Evolutionary conservation across 1,284 basidiomycete genomes (phyloP), one percentile per base, ranked within the genome.

Genomic region (Veloporphyrellus conicus): DNA sequence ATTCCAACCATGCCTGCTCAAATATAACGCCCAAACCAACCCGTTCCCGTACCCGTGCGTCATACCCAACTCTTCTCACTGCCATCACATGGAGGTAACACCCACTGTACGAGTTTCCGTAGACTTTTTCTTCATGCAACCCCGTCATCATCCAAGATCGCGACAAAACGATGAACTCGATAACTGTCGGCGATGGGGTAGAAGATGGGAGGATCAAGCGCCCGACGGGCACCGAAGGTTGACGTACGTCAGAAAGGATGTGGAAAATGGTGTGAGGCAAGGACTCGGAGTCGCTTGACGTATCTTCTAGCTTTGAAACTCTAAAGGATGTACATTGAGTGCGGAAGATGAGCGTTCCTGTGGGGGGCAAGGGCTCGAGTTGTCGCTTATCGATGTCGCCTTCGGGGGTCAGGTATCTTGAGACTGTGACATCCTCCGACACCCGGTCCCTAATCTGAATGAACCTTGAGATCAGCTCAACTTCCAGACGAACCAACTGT

Each of bases 61-160:
- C 43, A 1, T 43, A 25, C 1, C 10, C 36, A 8, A 16, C 43
- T 15, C 34, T 11, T 23, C 37, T 43, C 28, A 62, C 53, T 1
- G 43, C 58, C 57, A 62, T 56, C 2, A 62, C 58, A 20, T 62
- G 54, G 41, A 59, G 20, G 40, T 58, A 4, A 33, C 57, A 62
- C 4, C 48, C 56, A 12, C 42, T 22, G 28, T 54, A 57, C 20
- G n/a, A 22, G 14, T 41, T 15, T 16, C 56, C 53, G 34, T 48
- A 58, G 11, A 23, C 25, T 1, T 10, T 19, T 32, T 59, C 47
- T 16, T 62, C 43, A 29, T 36, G 58, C 2, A 58, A 36, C 15
- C 55, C 58, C 3, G 0, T 0, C 4, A 33, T 7, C 2, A 35
- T 41, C 8, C 38, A 35, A 4, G 45, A 35, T 7, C 57, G 52